These are phyloP conservation scores for Phytophthora cactorum DNA, from an alignment of 352 stramenopile genomes.

Conservation along the genomic window DNA sequence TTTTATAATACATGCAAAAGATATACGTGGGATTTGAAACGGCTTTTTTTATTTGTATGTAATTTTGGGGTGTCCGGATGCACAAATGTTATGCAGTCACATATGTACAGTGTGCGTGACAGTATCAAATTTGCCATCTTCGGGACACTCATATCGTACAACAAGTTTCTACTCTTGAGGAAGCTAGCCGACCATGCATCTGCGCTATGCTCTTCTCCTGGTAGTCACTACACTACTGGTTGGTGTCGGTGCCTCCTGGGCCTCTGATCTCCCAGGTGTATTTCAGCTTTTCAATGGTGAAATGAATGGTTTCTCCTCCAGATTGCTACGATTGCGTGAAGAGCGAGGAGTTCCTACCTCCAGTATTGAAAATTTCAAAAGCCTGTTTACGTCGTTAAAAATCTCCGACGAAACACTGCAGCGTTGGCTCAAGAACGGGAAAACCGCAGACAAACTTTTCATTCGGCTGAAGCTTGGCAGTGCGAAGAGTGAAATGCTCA, in stretches of 20 bases:
- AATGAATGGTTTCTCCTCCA: too few species aligned
- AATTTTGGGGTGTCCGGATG: too few species aligned
- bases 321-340: not conserved
- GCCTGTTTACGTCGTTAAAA: not conserved
- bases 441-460: not conserved
- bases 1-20: too few species aligned
- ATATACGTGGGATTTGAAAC: too few species aligned
- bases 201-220: not conserved
- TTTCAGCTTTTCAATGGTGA: not conserved
- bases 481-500: not conserved
- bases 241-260: not conserved
- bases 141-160: too few species aligned
- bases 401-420: not conserved
- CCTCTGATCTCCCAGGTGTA: not conserved
- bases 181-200: not conserved
- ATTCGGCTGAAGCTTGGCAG: not conserved
- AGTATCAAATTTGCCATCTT: too few species aligned
- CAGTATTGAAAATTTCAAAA: not conserved
- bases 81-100: too few species aligned
- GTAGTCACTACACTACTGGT: not conserved
- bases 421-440: not conserved
- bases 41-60: too few species aligned
- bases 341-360: not conserved
- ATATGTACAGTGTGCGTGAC: too few species aligned
- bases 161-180: too few species aligned